These are phyloP conservation scores for Trebouxia gelatinosa DNA, from an alignment of 163 green algal genomes.

Conservation along the genomic window DNA sequence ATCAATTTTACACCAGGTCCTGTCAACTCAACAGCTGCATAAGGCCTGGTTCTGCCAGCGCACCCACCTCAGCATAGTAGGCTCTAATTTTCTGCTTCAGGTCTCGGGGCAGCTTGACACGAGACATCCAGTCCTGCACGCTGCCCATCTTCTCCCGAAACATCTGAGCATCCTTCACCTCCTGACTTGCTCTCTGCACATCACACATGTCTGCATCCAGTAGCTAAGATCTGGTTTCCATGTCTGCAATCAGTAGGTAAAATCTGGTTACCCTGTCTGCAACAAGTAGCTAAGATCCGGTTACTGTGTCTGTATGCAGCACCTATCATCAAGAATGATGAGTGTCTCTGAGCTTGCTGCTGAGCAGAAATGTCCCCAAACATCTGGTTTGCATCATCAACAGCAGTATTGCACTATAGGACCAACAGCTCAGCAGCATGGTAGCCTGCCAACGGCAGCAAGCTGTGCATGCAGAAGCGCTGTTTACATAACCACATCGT, in stretches of 20 bases:
- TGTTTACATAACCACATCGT: no score
- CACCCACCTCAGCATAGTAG: constrained; percentile 21
- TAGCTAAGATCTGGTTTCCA: no score
- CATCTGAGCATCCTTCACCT: constrained; percentile 25
- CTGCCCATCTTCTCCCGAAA: constrained; percentile 19
- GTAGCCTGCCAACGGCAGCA: no score
- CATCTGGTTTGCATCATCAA: not conserved
- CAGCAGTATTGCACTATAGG: not conserved
- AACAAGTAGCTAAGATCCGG: no score
- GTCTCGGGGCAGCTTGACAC: not conserved
- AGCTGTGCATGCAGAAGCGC: no score
- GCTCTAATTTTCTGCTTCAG: constrained; percentile 19
- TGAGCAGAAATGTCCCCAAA: not conserved
- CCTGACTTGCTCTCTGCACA: constrained; percentile 21
- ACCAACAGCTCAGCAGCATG: no score
- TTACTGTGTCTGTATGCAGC: not conserved
- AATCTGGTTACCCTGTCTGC: no score
- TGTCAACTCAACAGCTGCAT: no score
- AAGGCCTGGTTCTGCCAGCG: no score
- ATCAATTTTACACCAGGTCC: no score
- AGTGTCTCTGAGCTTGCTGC: not conserved
- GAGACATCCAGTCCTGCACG: not conserved
- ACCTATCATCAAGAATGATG: not conserved
- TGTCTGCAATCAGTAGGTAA: no score
- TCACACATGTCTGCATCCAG: no score